Percentiles rank a stretch among this genome's conserved stretches.
These are phyloP conservation scores for Cryphonectria radicalis DNA, from an alignment of 2,329 filamentous ascomycete genomes.

Conservation along the genomic window DNA sequence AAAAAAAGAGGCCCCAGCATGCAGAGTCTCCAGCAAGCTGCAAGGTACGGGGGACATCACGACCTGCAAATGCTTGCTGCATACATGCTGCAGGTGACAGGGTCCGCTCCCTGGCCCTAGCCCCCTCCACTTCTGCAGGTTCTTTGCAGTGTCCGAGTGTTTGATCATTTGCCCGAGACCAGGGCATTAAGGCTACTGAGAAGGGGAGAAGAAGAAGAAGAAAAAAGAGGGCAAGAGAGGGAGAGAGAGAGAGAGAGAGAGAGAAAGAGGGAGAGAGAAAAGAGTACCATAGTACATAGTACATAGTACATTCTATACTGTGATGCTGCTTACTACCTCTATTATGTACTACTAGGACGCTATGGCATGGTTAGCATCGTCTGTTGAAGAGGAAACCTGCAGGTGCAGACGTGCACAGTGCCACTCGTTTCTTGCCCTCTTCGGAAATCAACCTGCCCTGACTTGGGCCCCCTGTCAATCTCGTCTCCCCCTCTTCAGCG, in stretches of 20 bases:
- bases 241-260: too few relatives aligned
- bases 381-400: not conserved
- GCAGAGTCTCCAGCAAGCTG: constrained; percentile 1
- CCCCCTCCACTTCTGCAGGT: not conserved
- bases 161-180: constrained; percentile 2
- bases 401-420: constrained; percentile 11
- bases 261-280: too few relatives aligned
- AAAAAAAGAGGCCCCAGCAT: not conserved
- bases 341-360: too few relatives aligned
- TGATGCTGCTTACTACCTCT: not conserved
- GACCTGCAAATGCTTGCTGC: constrained; percentile 8
- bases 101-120: not conserved
- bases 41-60: constrained; percentile 13
- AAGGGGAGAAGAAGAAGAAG: not conserved
- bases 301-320: not conserved
- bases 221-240: not conserved
- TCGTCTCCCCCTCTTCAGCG: constrained; percentile 1
- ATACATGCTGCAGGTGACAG: constrained; percentile 7
- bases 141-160: constrained; percentile 4
- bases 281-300: not conserved
- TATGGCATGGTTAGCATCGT: too few relatives aligned
- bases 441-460: constrained; percentile 8
- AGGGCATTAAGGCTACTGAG: not conserved
- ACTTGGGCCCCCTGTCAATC: constrained; percentile 17
- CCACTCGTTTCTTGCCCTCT: constrained; percentile 6